Percentiles rank a stretch among this genome's conserved stretches.
phyloP scores from a whole-genome alignment of 768 basidiomycete species.

The Pisolithus albus region DNA sequence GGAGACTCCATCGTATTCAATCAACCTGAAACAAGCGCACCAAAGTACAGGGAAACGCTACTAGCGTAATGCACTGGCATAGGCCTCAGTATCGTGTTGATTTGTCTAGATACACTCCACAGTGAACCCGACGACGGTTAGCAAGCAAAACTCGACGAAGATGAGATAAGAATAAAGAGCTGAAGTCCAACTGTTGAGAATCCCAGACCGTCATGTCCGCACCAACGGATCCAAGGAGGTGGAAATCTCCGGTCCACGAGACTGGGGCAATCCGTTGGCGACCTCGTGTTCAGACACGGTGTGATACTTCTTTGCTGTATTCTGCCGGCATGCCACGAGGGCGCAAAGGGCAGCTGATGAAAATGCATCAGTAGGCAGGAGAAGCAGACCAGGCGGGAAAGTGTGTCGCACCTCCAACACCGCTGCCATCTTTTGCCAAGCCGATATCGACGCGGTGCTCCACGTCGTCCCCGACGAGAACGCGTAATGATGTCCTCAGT shows the following conservation, averaged over 20 bases:
- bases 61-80: too few species aligned
- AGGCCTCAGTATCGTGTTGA: too few species aligned
- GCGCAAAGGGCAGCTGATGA: conserved; percentile 78
- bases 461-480: conserved; percentile 71
- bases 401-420: conserved; percentile 79
- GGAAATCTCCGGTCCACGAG: conserved; percentile 7
- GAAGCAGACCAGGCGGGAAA: neutral
- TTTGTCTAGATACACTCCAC: too few species aligned
- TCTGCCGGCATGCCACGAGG: conserved; percentile 34
- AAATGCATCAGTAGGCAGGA: neutral
- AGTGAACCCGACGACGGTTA: too few species aligned
- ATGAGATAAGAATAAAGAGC: too few species aligned
- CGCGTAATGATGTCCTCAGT: conserved; percentile 67
- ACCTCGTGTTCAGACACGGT: conserved; percentile 6
- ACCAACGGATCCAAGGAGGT: conserved; percentile 17
- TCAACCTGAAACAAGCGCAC: too few species aligned
- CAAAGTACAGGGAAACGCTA: too few species aligned
- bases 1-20: too few species aligned
- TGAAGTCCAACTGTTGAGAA: too few species aligned
- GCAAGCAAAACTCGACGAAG: too few species aligned
- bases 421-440: conserved; percentile 95
- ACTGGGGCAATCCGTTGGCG: conserved; percentile 4
- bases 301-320: conserved; percentile 7
- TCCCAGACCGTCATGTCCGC: conserved; percentile 8
- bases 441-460: conserved; percentile 81